Base-by-base conservation (phyloP, 2,329 filamentous ascomycete species). In the Fusarium tanahbumbuense region DNA sequence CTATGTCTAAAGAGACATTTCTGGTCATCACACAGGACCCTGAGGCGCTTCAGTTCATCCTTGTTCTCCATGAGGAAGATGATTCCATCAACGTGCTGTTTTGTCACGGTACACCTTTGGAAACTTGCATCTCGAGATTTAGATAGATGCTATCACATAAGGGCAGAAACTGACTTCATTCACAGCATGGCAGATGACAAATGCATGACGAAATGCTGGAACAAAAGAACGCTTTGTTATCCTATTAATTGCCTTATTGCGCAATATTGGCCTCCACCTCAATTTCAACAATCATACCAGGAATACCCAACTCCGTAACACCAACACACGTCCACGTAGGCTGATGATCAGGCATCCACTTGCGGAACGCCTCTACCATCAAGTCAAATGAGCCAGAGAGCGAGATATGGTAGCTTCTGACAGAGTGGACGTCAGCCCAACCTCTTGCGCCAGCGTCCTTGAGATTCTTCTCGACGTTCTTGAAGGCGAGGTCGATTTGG, bases 271-370 rank as follows among this genome's bases (percentile, higher is more conserved):
- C 85, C 11, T 79, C 78, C 12, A 87, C 86, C 75, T 90, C 87
- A 75, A 90, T 86, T 78, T 90, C 87, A 5, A 90, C 81, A 23
- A 79, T 75, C 87, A 90, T 90, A 32, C 80, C 81, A 28, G 82
- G 80, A 59, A 80, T 75, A 0, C 79, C 86, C 9, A 90, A 73
- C 34, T 78, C 70, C 3, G 78, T 70, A 2, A 89, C 87, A 0
- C 84, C 86, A 16, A 89, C 77, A 60, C 77, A 80, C 0, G 87
- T 89, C 84, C 84, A 87, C 2, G 87, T 78, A 0, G 87, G 86
- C 62, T 82, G 73, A 69, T 89, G 85, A 32, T 84, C 72, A 0
- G 86, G 86, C 77, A 86, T 83, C 76, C 82, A 87, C 67, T 83
- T 83, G 60, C 77, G 77, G 45, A 88, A 81, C 50, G 85, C 83